These are phyloP conservation scores for Endocalyx cinctus DNA, from an alignment of 2,329 filamentous ascomycete genomes.

Conservation along the genomic window DNA sequence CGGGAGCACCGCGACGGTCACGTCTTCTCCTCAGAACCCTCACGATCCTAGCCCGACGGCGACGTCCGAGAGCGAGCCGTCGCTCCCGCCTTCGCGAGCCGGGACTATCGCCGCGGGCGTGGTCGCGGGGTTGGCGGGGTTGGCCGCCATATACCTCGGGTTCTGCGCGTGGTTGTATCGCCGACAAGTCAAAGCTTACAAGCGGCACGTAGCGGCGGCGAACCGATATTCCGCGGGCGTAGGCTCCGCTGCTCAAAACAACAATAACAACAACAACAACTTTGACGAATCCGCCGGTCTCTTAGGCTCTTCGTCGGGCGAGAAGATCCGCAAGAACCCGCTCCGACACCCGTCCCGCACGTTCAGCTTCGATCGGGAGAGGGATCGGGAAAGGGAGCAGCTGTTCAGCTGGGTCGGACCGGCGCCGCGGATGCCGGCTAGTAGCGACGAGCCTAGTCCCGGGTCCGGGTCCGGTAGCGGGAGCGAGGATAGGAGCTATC, in stretches of 20 bases:
- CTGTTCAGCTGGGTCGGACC: slow-evolving; percentile 27
- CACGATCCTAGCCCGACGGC: slow-evolving; percentile 1
- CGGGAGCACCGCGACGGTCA: slow-evolving; percentile 42
- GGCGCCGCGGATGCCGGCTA: slow-evolving; percentile 16
- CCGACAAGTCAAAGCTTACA: slow-evolving; percentile 65
- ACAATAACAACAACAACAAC: too few species aligned
- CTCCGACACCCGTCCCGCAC: too few species aligned
- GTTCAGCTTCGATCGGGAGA: too few species aligned
- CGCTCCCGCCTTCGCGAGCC: too few species aligned
- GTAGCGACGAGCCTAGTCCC: slow-evolving; percentile 18
- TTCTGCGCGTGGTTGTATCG: slow-evolving; percentile 73
- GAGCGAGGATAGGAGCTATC: slow-evolving; percentile 24
- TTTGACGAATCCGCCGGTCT: slow-evolving; percentile 2
- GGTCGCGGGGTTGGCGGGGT: slow-evolving; percentile 60
- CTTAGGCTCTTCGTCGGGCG: slow-evolving; percentile 5
- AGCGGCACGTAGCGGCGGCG: slow-evolving; percentile 61
- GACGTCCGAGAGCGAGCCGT: slow-evolving; percentile 21
- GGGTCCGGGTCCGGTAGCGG: slow-evolving; percentile 15
- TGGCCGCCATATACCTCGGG: slow-evolving; percentile 60
- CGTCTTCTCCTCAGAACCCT: slow-evolving; percentile 37
- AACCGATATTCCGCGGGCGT: slow-evolving; percentile 44
- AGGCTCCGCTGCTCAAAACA: too few species aligned
- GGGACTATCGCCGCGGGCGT: slow-evolving; percentile 46
- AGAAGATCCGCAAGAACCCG: slow-evolving; percentile 22
- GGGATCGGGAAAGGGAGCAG: too few species aligned